phyloP scores from a whole-genome alignment of 2,329 filamentous ascomycete species.

The Lachnellula occidentalis region DNA sequence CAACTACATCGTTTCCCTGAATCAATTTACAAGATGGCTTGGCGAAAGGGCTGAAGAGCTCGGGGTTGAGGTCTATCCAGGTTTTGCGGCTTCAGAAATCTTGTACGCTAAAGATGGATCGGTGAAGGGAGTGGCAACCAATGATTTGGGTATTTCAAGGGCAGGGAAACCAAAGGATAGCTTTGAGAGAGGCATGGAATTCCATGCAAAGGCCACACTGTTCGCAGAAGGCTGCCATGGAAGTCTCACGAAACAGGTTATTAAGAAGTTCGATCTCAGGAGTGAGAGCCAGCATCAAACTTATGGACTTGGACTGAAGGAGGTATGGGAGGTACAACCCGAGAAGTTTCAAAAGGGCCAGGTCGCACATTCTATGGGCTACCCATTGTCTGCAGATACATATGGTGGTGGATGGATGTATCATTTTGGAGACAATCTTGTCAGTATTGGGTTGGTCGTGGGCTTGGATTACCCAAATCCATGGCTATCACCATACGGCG shows the following conservation, averaged over 20 bases:
- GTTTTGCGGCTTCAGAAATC: constrained; percentile 90
- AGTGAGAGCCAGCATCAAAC: constrained; percentile 90
- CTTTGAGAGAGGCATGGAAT: constrained; percentile 98
- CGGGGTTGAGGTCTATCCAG: constrained; percentile 92
- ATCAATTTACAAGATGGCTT: constrained; percentile 93
- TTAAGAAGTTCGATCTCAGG: constrained; percentile 88
- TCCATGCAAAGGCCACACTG: constrained; percentile 85
- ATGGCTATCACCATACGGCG: constrained; percentile 89
- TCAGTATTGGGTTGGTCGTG: constrained; percentile 85
- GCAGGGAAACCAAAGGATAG: constrained; percentile 80
- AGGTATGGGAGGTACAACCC: constrained; percentile 93
- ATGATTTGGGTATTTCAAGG: constrained; percentile 80
- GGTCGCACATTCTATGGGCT: constrained; percentile 86
- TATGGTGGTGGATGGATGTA: constrained; percentile 99
- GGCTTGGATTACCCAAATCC: constrained; percentile 95
- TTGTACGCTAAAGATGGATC: constrained; percentile 82
- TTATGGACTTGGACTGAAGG: constrained; percentile 90
- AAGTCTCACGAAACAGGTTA: constrained; percentile 89
- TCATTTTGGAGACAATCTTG: constrained; percentile 96
- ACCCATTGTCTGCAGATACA: constrained; percentile 79
- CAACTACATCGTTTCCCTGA: constrained; percentile 95
- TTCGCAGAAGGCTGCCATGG: constrained; percentile 96
- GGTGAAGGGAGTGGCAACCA: constrained; percentile 91
- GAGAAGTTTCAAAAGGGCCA: constrained; percentile 87
- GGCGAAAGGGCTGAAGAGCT: constrained; percentile 94